Base-by-base conservation (phyloP, 2,329 filamentous ascomycete species). In the Xylaria sp. region DNA sequence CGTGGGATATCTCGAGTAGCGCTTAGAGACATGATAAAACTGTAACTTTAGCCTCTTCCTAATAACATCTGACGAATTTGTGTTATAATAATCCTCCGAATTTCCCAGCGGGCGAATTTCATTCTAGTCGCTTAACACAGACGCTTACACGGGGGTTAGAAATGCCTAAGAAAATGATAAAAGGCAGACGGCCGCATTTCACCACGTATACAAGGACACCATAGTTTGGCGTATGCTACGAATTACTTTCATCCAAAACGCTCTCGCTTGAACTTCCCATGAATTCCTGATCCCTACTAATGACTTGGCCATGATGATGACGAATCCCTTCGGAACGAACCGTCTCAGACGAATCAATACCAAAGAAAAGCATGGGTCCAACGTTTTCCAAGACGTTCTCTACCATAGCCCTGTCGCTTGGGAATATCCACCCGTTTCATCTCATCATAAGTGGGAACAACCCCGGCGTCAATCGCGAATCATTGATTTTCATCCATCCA, bases 391-490 rank as follows among this genome's bases (percentile, higher is more conserved):
- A 40, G 27, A 23, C 8, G 32, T 8, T 21, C 50, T 48, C 25
- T 21, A 25, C 51, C n/a, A 4, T 13, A 23, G 37, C 57, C 54
- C 40, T 64, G 48, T 59, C 57, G 32, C 23, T 51, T 23, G 40
- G 37, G 57, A 4, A 59, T 58, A 63, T 37, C 68, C 60, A 58
- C 40, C 53, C 29, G 66, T 69, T 66, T 69, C 62, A 66, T 71
- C 59, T 63, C 44, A 66, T 64, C 66, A 29, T 53, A 66, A 61
- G 55, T 29, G 69, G 69, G 23, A 73, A 55, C 51, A 8, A 37
- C 40, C 69, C 73, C 63, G 66, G 69, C 55, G 29, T 63, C 37
- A 63, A 67, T 69, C 60, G 18, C 50, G 32, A 54, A 69, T 66
- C 61, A 53, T 29, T 35, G 54, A 64, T 50, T 53, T 53, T 37